Base-by-base conservation (phyloP, 169 alveolate species). In the Eimeria brunetti region DNA sequence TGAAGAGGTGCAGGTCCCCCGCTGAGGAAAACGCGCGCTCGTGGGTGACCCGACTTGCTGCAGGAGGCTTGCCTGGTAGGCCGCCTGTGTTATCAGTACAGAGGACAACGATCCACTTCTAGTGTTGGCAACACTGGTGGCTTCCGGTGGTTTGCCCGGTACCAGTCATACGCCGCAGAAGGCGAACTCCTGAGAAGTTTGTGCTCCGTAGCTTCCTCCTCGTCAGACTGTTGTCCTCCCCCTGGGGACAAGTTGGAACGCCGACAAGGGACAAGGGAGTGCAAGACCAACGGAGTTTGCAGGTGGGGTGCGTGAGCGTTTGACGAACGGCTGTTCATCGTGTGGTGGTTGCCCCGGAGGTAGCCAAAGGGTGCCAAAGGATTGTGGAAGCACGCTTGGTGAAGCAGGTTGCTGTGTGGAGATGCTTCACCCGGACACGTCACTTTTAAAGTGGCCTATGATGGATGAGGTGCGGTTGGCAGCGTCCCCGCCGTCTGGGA, bases 381-480 rank as follows among this genome's bases (percentile, higher is more conserved):
- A 8, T 38, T 38, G 30, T 38, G 33, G 33, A 73, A 3, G 83
- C 33, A 38, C 83, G 41, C 33, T 20, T 38, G 56, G 16, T 73
- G 41, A 5, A 18, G 81, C 3, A 14, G 81, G 83, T 20, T 73
- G 16, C 33, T 36, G 53, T 38, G 83, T 73, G 83, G 30, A 38
- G 83, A 73, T 73, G 83, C 18, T 36, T 12, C 3, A n/a, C 22
- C 22, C 83, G 5, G 83, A 73, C 18, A 38, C 53, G 0, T 73
- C 83, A 20, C 53, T 36, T 36, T 73, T 38, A 56, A 36, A 53
- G 56, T 38, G 53, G 83, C 56, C 83, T 6, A 38, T 73, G 83
- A 38, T 73, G 83, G 53, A 73, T 38, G 53, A 73, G 33, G 83
- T 73, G 56, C 51, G 33, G 18, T 73, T 38, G 83, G 20, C 83